A percentile compares a stretch with the other conserved stretches of the same genome.
Conservation (phyloP, 169 alveolate species). For the Cryptosporidium viatorum region DNA sequence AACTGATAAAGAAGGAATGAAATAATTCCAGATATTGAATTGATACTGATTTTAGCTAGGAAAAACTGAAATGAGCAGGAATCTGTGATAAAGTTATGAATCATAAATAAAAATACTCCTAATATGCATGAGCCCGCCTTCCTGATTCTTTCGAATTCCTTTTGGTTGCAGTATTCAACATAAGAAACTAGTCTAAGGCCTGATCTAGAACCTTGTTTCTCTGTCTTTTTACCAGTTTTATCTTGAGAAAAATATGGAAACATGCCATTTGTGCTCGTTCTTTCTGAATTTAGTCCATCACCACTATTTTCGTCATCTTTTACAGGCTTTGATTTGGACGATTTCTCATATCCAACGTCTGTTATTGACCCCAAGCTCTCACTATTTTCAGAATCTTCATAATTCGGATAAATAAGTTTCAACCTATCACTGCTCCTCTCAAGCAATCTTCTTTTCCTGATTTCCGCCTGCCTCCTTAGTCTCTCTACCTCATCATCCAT, state of each 20-base stretch:
- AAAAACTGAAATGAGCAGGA: neutral
- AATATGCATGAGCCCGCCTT: neutral
- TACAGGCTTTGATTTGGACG: neutral
- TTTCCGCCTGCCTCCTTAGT: conserved; percentile 23
- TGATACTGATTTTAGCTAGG: neutral
- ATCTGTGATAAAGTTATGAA: conserved; percentile 26
- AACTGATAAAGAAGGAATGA: neutral
- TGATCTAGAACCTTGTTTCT: neutral
- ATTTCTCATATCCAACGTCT: neutral
- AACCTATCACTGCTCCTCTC: conserved; percentile 48
- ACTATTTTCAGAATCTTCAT: neutral
- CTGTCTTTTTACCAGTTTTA: neutral
- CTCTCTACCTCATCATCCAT: conserved; percentile 2
- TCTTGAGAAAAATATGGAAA: neutral
- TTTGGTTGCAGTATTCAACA: neutral
- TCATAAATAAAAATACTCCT: conserved; percentile 13
- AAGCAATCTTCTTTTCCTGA: conserved; percentile 29
- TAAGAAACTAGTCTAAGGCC: neutral
- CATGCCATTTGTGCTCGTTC: neutral
- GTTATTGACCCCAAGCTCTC: neutral
- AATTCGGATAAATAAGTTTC: conserved; percentile 45
- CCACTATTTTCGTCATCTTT: neutral
- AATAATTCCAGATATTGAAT: conserved; percentile 7
- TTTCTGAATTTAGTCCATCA: neutral
- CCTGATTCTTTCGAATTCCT: neutral